Percentiles rank a stretch among this genome's conserved stretches.
Conservation (phyloP, 179 eudicot genomes). For the Camellia oleifera region DNA sequence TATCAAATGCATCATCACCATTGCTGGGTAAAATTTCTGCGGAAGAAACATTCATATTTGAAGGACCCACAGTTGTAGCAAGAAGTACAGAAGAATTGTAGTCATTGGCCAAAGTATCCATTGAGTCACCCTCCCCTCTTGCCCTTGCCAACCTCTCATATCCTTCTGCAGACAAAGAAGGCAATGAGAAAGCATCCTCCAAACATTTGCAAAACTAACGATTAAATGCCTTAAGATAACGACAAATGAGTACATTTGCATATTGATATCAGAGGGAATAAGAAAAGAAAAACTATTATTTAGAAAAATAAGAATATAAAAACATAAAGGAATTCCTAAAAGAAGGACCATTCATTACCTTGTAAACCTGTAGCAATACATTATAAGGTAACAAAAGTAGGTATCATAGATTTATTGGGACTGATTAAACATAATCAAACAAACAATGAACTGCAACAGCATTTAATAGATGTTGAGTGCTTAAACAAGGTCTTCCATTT, state of each 20-base stretch:
- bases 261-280: background rate
- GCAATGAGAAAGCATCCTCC: conserved; percentile 5
- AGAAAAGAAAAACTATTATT: background rate
- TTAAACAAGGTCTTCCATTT: background rate
- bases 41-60: conserved; percentile 15
- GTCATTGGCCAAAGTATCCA: conserved; percentile 10
- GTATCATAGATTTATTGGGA: too few relatives aligned
- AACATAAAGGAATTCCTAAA: background rate
- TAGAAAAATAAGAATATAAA: background rate
- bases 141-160: conserved; percentile 75
- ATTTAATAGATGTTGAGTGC: background rate
- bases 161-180: conserved; percentile 53
- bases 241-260: background rate
- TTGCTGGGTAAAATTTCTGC: conserved; percentile 18
- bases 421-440: too few relatives aligned
- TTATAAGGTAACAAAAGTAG: background rate
- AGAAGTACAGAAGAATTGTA: background rate
- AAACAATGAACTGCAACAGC: too few relatives aligned
- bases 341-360: background rate
- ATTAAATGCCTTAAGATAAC: background rate
- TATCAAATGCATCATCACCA: conserved; percentile 55
- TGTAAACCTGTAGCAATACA: background rate
- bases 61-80: conserved; percentile 21
- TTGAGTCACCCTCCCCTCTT: conserved; percentile 41
- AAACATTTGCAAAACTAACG: background rate